Base-by-base conservation (phyloP, 164 flowering plant species). In the Akebia trifoliata region DNA sequence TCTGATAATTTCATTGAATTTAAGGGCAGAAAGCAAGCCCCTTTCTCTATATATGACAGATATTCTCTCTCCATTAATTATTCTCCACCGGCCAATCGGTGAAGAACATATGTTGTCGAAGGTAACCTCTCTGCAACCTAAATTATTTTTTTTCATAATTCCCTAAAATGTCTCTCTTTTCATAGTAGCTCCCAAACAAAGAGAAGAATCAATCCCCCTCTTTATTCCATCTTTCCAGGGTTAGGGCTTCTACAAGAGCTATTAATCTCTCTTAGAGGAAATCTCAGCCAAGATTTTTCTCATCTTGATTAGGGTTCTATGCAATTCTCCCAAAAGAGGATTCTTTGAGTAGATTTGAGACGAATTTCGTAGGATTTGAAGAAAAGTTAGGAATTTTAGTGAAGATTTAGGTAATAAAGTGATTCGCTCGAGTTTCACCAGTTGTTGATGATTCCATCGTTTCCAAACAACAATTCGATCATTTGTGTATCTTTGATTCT, bases 181-280 rank as follows among this genome's bases (percentile, higher is more conserved):
- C n/a, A n/a, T n/a, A n/a, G n/a, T n/a, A n/a, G n/a, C n/a, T n/a
- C n/a, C n/a, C n/a, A n/a, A n/a, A n/a, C n/a, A n/a, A n/a, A n/a
- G n/a, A n/a, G n/a, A 6, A 25, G 50, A 21, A 21, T 28, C 8
- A 3, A 54, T 21, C n/a, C 11, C 28, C 4, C n/a, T 21, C 28
- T 56, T 43, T 21, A 2, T 30, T 17, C 25, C 17, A 31, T 22
- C 17, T 42, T 56, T 56, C 10, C 43, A 43, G 60, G 60, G 37
- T 40, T 40, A 43, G 60, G 60, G 37, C 43, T 56, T 56, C 58
- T 14, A 5, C 34, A 0, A 28, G 39, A 55, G 29, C 22, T 40
- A 8, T 40, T 48, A 39, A 17, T 3, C 15, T 39, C 25, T 24
- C 15, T 9, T 4, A 21, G 12, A 35, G n/a, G n/a, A 10, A 50